Conservation (phyloP, 345 rosid species). For the Alliaria petiolata region DNA sequence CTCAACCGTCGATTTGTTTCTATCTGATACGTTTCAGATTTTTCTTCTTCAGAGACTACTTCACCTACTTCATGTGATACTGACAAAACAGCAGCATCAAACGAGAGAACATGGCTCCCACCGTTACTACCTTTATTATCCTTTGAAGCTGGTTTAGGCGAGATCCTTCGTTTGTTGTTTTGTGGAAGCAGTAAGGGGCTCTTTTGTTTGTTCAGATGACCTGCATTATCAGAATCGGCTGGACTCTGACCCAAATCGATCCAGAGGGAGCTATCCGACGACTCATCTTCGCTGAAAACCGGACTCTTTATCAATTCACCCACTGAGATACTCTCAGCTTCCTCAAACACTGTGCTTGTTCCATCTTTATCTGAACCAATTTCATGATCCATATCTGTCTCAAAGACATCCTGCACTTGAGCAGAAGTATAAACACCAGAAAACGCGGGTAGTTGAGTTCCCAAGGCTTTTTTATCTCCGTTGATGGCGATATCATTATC, state of each 20-base stretch:
- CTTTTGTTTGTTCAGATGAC: constrained; percentile 53
- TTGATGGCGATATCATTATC: constrained; percentile 53
- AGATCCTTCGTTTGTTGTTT: constrained; percentile 52
- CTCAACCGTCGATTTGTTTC: constrained; percentile 10
- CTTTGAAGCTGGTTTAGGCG: constrained; percentile 60
- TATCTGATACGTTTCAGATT: constrained; percentile 28
- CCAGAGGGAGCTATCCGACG: constrained; percentile 86
- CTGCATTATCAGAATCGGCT: constrained; percentile 56
- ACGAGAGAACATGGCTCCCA: constrained; percentile 66
- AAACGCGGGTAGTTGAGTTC: constrained; percentile 84
- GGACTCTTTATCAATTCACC: constrained; percentile 99
- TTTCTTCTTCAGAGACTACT: constrained; percentile 55
- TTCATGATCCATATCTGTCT: constrained; percentile 85
- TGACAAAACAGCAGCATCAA: constrained; percentile 91
- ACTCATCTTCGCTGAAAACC: constrained; percentile 93
- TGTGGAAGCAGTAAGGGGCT: constrained; percentile 59
- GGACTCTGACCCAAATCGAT: constrained; percentile 98
- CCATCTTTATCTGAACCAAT: constrained; percentile 81
- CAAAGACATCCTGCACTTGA: constrained; percentile 92
- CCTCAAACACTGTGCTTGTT: constrained; percentile 89
- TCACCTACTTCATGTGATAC: constrained; percentile 76
- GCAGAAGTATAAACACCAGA: constrained; percentile 88
- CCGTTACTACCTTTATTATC: constrained; percentile 54
- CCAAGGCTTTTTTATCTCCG: constrained; percentile 57
- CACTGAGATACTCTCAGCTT: constrained; percentile 80